These are phyloP conservation scores for Lichtheimia ramosa DNA, from an alignment of 371 early-diverging fungal species.

Conservation along the genomic window DNA sequence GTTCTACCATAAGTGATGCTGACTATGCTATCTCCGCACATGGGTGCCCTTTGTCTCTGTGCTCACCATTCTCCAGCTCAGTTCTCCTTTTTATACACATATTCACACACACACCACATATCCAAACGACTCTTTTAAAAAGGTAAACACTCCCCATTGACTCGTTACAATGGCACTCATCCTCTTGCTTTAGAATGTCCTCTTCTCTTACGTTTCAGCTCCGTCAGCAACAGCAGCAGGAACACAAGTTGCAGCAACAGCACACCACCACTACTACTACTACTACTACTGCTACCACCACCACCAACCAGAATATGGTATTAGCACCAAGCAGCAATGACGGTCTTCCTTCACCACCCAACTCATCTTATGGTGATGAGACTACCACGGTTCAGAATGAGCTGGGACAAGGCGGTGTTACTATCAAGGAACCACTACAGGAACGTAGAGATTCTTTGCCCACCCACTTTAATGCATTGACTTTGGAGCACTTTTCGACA, in stretches of 20 bases:
- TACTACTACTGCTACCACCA: no score
- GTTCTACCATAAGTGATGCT: neutral
- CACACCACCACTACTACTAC: slow-evolving; percentile 7
- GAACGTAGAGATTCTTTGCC: slow-evolving; percentile 38
- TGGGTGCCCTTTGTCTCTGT: slow-evolving; percentile 3
- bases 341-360: slow-evolving; percentile 49
- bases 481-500: slow-evolving; percentile 31
- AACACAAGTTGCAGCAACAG: neutral
- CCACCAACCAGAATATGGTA: no score
- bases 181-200: slow-evolving; percentile 28
- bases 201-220: slow-evolving; percentile 48
- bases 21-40: neutral
- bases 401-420: no score
- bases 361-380: slow-evolving; percentile 50
- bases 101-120: neutral
- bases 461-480: slow-evolving; percentile 40
- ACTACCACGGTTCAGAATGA: slow-evolving; percentile 3
- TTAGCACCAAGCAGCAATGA: no score
- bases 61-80: neutral
- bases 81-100: neutral
- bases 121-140: no score
- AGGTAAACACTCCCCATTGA: neutral
- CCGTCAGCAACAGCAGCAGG: slow-evolving; percentile 19
- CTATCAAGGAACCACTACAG: neutral
- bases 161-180: neutral